Base-by-base conservation (phyloP, 2,329 filamentous ascomycete species). In the Emmonsiellopsis sp. region DNA sequence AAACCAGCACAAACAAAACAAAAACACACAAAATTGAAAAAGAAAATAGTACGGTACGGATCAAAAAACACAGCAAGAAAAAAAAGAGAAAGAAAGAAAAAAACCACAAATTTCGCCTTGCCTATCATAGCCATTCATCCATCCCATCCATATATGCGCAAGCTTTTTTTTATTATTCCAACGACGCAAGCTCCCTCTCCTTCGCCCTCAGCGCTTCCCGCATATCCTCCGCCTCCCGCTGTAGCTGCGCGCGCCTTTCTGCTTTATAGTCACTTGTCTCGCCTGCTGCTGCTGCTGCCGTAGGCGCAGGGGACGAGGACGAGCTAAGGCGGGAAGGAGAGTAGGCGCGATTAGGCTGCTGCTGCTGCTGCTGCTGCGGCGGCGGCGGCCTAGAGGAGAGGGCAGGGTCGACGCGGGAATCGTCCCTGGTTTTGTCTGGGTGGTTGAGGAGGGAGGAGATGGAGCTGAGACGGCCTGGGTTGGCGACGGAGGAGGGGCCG, bases 371-470 rank as follows among this genome's bases (percentile, higher is more conserved):
- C 52, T 61, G 69, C 51, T 63, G 64, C 42, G 61, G 64, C 37
- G 14, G 44, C 13, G 48, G 40, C 11, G 34, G 32, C 37, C 69
- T 55, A 11, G 64, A 58, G 14, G 65, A 60, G 14, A 73, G 64
- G 9, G 68, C 66, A 9, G 71, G 68, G 43, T 76, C 74, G 48
- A 74, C 61, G 11, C 67, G 71, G 51, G 69, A 64, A 27, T 53
- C 42, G 46, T 53, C 42, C 5, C 40, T 42, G 40, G 52, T n/a
- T 37, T 58, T 52, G 49, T 64, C 36, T 82, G 82, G 58, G 36
- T 82, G 82, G 57, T 89, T 90, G 10, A 91, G 71, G 44, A 90
- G 85, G 5, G 86, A 87, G 58, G 84, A 87, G 56, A 90, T 90
- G 2, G 85, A 88, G 14, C 84, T 87, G 3, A 89, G 70, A 11